These are phyloP conservation scores for Fomitopsis serialis DNA, from an alignment of 768 basidiomycete genomes.

Conservation along the genomic window DNA sequence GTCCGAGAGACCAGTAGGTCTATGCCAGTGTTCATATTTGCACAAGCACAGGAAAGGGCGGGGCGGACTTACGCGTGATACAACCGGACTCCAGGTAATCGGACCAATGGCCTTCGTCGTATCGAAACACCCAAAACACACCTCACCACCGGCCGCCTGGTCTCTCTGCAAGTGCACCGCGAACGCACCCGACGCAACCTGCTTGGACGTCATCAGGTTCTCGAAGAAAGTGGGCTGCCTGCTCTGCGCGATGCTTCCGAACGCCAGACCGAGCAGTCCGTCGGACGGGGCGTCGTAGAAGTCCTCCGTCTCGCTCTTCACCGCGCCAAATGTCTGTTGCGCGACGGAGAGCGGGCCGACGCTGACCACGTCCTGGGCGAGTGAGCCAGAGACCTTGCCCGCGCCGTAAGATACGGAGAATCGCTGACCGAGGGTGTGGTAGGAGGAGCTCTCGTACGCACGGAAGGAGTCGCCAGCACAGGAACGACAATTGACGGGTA, in stretches of 20 bases:
- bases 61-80: conserved; percentile 22
- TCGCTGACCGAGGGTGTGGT: conserved; percentile 19
- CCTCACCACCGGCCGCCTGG: conserved; percentile 42
- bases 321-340: conserved; percentile 54
- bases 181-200: conserved; percentile 44
- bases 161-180: conserved; percentile 50
- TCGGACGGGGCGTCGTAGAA: conserved; percentile 47
- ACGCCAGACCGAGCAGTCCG: conserved; percentile 60
- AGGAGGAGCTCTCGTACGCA: conserved; percentile 37
- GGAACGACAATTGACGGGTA: conserved; percentile 32
- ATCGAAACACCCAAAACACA: conserved; percentile 43
- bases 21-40: conserved; percentile 16
- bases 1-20: conserved; percentile 57
- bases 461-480: conserved; percentile 38
- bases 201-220: conserved; percentile 41
- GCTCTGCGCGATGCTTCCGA: conserved; percentile 46
- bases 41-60: not conserved
- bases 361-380: conserved; percentile 46
- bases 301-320: conserved; percentile 39
- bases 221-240: conserved; percentile 56
- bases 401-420: conserved; percentile 47
- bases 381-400: conserved; percentile 44
- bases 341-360: conserved; percentile 39
- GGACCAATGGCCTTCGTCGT: conserved; percentile 29
- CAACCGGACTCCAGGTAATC: conserved; percentile 34